Percentiles rank a stretch among this genome's conserved stretches.
phyloP scores from a whole-genome alignment of 768 basidiomycete genomes.

The Mycena venus region DNA sequence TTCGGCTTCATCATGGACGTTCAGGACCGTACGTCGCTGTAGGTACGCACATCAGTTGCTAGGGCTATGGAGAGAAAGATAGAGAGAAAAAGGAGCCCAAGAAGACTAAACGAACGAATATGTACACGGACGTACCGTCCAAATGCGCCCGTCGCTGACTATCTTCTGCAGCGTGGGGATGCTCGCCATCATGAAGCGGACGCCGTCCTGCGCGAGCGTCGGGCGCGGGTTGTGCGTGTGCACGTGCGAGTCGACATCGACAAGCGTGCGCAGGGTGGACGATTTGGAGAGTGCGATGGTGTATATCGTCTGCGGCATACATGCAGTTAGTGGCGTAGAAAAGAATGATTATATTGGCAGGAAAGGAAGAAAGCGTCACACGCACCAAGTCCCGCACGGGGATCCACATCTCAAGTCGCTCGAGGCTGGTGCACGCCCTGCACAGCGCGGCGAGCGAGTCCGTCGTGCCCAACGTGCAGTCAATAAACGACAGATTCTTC shows the following conservation, averaged over 20 bases:
- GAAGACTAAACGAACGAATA: neutral
- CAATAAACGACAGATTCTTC: slow-evolving; percentile 59
- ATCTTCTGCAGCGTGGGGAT: slow-evolving; percentile 59
- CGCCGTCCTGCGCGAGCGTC: slow-evolving; percentile 53
- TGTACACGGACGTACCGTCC: slow-evolving; percentile 73
- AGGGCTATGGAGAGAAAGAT: too few species aligned
- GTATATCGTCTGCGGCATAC: slow-evolving; percentile 45
- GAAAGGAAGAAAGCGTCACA: slow-evolving; percentile 8
- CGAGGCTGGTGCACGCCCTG: slow-evolving; percentile 57
- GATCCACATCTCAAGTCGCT: slow-evolving; percentile 64
- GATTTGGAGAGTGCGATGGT: slow-evolving; percentile 51
- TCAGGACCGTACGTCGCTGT: too few species aligned
- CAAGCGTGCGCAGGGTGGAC: slow-evolving; percentile 56
- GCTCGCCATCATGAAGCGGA: slow-evolving; percentile 55
- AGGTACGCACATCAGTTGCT: too few species aligned
- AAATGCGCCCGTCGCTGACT: slow-evolving; percentile 63
- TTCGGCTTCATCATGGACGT: neutral
- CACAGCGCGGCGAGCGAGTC: slow-evolving; percentile 58
- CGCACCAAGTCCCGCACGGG: slow-evolving; percentile 65
- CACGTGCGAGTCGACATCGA: slow-evolving; percentile 59
- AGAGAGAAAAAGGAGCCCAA: too few species aligned
- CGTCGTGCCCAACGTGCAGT: slow-evolving; percentile 53
- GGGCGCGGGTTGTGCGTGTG: slow-evolving; percentile 56
- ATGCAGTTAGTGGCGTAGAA: neutral
- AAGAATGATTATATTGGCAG: neutral